phyloP scores from a whole-genome alignment of 2,329 filamentous ascomycete genomes.

The Torrubiella hemipterigena region DNA sequence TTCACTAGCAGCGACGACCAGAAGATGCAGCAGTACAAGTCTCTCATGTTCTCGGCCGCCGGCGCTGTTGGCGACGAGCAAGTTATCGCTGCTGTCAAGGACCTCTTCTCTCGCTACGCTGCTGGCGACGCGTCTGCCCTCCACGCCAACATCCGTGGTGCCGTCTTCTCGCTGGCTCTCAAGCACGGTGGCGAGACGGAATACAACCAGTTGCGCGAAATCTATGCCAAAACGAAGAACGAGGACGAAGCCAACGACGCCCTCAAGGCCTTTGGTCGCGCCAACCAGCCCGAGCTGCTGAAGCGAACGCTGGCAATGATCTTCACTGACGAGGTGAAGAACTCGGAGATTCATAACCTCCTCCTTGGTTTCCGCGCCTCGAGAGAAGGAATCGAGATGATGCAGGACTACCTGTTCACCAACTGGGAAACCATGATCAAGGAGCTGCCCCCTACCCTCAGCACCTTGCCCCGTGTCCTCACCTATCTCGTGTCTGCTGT shows the following conservation, averaged over 20 bases:
- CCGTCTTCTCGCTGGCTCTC: slow-evolving; percentile 75
- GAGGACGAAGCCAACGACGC: slow-evolving; percentile 55
- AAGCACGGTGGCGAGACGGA: slow-evolving; percentile 63
- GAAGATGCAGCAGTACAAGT: slow-evolving; percentile 89
- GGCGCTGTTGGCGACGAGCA: slow-evolving; percentile 69
- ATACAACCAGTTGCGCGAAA: slow-evolving; percentile 10
- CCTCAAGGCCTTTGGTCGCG: slow-evolving; percentile 69
- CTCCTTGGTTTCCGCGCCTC: slow-evolving; percentile 68
- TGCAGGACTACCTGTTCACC: slow-evolving; percentile 72
- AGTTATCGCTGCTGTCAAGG: slow-evolving; percentile 68
- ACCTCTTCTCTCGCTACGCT: slow-evolving; percentile 80
- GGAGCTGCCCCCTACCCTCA: slow-evolving; percentile 72
- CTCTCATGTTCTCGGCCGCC: slow-evolving; percentile 73
- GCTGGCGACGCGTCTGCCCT: slow-evolving; percentile 68
- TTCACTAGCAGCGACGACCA: slow-evolving; percentile 80
- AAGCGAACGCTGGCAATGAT: slow-evolving; percentile 67
- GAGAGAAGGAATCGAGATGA: slow-evolving; percentile 62
- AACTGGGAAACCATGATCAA: slow-evolving; percentile 81
- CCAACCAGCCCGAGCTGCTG: slow-evolving; percentile 68
- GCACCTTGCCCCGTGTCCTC: not conserved
- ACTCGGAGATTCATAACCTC: slow-evolving; percentile 88
- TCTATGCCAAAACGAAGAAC: slow-evolving; percentile 41
- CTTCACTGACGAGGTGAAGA: slow-evolving; percentile 73
- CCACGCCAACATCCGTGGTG: slow-evolving; percentile 81
- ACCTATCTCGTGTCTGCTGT: not conserved